phyloP scores from a whole-genome alignment of 2,329 filamentous ascomycete genomes.

The Penicillium thymicola region DNA sequence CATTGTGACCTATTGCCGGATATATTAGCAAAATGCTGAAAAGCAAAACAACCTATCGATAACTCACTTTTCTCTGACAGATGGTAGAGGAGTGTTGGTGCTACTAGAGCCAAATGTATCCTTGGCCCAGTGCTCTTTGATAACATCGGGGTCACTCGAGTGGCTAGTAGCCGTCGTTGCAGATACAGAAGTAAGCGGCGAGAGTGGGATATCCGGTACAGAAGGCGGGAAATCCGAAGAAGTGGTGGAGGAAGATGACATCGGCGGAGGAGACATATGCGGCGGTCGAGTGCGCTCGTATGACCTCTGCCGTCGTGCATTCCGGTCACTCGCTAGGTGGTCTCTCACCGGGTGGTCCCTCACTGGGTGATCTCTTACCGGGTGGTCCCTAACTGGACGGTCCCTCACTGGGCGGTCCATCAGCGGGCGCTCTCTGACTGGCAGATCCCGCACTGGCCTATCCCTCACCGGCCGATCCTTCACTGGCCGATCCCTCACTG shows the following conservation, averaged over 20 bases:
- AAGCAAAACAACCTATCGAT: background rate
- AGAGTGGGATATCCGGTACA: slow-evolving; percentile 33
- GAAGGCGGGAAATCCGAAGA: slow-evolving; percentile 32
- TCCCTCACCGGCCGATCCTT: background rate
- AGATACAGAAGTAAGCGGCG: slow-evolving; percentile 31
- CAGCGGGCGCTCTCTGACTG: background rate
- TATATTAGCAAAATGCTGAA: background rate
- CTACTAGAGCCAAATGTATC: slow-evolving; percentile 35
- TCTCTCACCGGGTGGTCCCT: slow-evolving; percentile 9
- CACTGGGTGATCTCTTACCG: background rate
- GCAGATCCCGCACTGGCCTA: slow-evolving; percentile 14
- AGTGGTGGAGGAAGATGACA: slow-evolving; percentile 28
- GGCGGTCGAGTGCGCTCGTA: slow-evolving; percentile 35
- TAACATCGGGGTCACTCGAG: slow-evolving; percentile 27
- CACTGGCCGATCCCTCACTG: background rate
- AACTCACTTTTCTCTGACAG: slow-evolving; percentile 32
- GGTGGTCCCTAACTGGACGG: background rate
- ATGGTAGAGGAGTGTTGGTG: slow-evolving; percentile 30
- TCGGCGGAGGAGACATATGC: slow-evolving; percentile 26
- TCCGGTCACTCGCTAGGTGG: slow-evolving; percentile 17
- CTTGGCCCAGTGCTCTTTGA: slow-evolving; percentile 43
- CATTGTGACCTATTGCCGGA: slow-evolving; percentile 34
- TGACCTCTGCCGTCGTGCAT: slow-evolving; percentile 32
- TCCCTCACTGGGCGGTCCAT: slow-evolving; percentile 15
- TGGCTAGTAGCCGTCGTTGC: slow-evolving; percentile 25